Evolutionary conservation across 2,329 filamentous ascomycete genomes (phyloP).

Genomic region (Phaeosphaeria sp.): DNA sequence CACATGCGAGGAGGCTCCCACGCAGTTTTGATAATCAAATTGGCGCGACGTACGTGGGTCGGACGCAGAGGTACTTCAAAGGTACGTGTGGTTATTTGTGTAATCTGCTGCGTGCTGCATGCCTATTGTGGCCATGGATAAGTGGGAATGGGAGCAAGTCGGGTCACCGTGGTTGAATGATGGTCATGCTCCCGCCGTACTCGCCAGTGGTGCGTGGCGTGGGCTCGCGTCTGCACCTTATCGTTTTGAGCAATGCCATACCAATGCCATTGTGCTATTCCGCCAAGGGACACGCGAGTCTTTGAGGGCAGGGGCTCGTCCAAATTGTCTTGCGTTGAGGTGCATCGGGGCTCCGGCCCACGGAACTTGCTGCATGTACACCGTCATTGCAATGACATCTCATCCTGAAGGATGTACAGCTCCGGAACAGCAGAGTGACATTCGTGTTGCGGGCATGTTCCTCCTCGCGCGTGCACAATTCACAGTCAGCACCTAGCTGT

Average conservation of each 20-base stretch:
- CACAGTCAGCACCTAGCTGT: slow-evolving; percentile 25
- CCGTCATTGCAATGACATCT: slow-evolving; percentile 10
- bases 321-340: slow-evolving; percentile 22
- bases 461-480: slow-evolving; percentile 2
- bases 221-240: slow-evolving; percentile 24
- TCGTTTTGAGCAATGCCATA: slow-evolving; percentile 25
- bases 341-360: slow-evolving; percentile 41
- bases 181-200: slow-evolving; percentile 15
- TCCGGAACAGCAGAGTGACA: neutral
- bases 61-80: neutral
- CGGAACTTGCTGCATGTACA: slow-evolving; percentile 24
- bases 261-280: slow-evolving; percentile 20
- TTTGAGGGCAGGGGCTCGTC: slow-evolving; percentile 22
- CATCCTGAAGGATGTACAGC: slow-evolving; percentile 14
- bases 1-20: neutral
- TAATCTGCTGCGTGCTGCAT: slow-evolving; percentile 7
- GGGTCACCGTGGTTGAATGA: slow-evolving; percentile 20
- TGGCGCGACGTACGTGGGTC: neutral
- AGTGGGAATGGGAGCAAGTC: slow-evolving; percentile 2
- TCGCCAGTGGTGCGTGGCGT: slow-evolving; percentile 19
- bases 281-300: slow-evolving; percentile 26
- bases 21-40: neutral
- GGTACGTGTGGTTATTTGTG: neutral
- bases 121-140: slow-evolving; percentile 16
- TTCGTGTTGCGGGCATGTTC: neutral